Evolutionary conservation across 306 rosid genomes (phyloP), one percentile per base, ranked within the genome.

Genomic region (Oxytropis ochrocephala): DNA sequence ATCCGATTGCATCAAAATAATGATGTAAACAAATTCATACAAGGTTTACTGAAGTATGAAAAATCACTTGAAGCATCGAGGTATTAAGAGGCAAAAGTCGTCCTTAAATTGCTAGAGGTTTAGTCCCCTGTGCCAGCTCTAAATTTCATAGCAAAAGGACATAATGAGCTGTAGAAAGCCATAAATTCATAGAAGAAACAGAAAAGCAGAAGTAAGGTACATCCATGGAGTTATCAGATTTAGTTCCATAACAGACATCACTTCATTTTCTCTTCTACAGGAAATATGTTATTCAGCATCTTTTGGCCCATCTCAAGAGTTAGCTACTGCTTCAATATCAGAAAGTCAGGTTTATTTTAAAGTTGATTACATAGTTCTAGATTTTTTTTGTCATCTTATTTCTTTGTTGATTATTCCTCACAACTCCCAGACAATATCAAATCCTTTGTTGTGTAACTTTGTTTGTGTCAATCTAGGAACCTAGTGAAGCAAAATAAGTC

Each of bases 231-330:
- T 30, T 30, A 30, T 10, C 35, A 52, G 58, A 52, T 52, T 18
- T 52, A 21, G 63, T 14, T 73, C 69, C 39, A 9, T 13, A 54
- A 62, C 43, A 5, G 52, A 36, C 63, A 64, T 53, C 61, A 48
- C 53, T 21, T 59, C 41, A 58, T 30, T 39, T 44, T 57, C 30
- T 57, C 17, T 50, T 39, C 50, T 38, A 50, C 4, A 11, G 16
- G 18, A 51, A 49, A 7, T 27, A 62, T n/a, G 61, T 6, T 51
- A 51, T 27, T 64, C 72, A 52, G 38, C 46, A 29, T 64, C 65
- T 42, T 74, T 55, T n/a, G 27, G 47, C 70, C 29, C 35, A 73
- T 73, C 13, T 52, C 56, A 64, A 46, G 16, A 24, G n/a, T 35
- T 16, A 52, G 4, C 66, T 53, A 18, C 65, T 6, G 33, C 33